These are phyloP conservation scores for Porodaedalea pini DNA, from an alignment of 1,284 basidiomycete genomes.

Conservation along the genomic window DNA sequence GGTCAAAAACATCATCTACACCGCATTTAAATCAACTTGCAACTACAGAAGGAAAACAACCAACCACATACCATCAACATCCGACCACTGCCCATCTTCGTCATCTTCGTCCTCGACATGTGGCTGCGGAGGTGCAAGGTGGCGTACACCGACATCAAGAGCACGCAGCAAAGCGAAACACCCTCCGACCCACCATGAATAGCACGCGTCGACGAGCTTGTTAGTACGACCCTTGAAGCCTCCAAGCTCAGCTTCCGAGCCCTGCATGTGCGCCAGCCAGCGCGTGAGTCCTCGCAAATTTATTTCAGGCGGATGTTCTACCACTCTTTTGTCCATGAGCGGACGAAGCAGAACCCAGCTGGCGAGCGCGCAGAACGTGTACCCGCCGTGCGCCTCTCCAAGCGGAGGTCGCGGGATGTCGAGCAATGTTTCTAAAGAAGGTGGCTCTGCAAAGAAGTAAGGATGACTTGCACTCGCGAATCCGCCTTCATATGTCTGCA, in stretches of 20 bases:
- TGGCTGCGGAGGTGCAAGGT: conserved; percentile 20
- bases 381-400: conserved; percentile 97
- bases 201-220: conserved; percentile 98
- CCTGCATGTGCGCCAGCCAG: conserved; percentile 90
- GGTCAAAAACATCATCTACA: conserved; percentile 52
- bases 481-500: conserved; percentile 98
- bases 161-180: conserved; percentile 81
- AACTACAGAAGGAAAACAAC: conserved; percentile 1
- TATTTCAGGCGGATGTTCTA: conserved; percentile 38
- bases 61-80: conserved; percentile 53
- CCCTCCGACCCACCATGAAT: conserved; percentile 97
- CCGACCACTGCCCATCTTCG: conserved; percentile 50
- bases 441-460: conserved; percentile 38
- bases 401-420: conserved; percentile 57
- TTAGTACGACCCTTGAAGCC: conserved; percentile 95
- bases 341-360: conserved; percentile 78
- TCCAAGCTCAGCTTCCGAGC: conserved; percentile 76
- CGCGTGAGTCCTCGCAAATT: conserved; percentile 64
- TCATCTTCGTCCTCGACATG: conserved; percentile 25
- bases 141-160: conserved; percentile 41
- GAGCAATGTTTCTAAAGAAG: conserved; percentile 32
- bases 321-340: conserved; percentile 32
- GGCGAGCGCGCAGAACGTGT: conserved; percentile 90
- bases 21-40: conserved; percentile 5
- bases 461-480: conserved; percentile 85